Percentiles rank a stretch among this genome's conserved stretches.
These are phyloP conservation scores for Forsythia suspensa DNA, from an alignment of 257 asterid species.

Conservation along the genomic window DNA sequence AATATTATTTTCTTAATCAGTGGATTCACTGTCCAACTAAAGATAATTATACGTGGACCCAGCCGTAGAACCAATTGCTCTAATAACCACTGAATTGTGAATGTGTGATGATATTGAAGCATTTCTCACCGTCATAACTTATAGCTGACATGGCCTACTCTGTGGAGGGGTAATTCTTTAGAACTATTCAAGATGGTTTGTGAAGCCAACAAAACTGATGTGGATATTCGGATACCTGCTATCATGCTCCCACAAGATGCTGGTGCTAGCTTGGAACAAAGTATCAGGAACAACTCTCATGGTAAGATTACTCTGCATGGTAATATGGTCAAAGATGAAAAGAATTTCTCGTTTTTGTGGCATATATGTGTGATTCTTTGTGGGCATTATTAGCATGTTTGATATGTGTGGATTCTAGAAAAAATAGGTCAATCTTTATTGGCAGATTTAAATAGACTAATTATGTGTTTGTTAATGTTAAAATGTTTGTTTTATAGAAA, in stretches of 20 bases:
- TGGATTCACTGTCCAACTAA: constrained; percentile 1
- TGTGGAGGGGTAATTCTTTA: constrained; percentile 31
- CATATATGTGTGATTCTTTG: not conserved
- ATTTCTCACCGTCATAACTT: constrained; percentile 12
- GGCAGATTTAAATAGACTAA: no score
- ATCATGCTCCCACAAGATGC: constrained; percentile 98
- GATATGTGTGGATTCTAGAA: no score
- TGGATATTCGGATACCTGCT: constrained; percentile 67
- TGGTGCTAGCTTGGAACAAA: constrained; percentile 60
- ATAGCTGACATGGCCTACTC: constrained; percentile 7
- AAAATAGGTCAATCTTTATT: no score
- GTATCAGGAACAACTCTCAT: constrained; percentile 47
- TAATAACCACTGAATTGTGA: not conserved
- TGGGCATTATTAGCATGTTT: not conserved
- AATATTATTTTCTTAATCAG: not conserved
- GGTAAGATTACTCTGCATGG: constrained; percentile 46
- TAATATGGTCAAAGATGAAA: not conserved
- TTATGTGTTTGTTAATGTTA: no score
- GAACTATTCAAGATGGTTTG: constrained; percentile 99
- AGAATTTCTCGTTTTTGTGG: not conserved
- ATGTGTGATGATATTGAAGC: not conserved
- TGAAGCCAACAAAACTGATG: constrained; percentile 68
- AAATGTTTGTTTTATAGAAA: no score
- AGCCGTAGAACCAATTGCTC: not conserved
- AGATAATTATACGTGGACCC: not conserved